Evolutionary conservation across 768 basidiomycete species (phyloP).

Genomic region (Neoboletus magnificus): DNA sequence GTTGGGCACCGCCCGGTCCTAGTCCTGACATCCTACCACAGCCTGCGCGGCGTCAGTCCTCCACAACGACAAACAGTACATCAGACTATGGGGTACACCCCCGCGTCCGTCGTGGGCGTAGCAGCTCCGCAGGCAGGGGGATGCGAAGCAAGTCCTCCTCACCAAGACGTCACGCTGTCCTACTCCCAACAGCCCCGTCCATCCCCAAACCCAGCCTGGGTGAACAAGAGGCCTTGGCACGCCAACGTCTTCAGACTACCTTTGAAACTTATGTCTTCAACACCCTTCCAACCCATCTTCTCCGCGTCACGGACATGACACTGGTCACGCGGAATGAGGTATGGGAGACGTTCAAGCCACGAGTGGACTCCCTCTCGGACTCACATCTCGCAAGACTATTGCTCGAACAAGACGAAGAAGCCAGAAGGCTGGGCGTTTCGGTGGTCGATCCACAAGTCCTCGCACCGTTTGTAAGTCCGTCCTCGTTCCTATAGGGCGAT

Average conservation of each 20-base stretch:
- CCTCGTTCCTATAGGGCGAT: neutral
- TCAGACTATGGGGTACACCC: constrained; percentile 17
- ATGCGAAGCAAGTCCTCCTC: constrained; percentile 19
- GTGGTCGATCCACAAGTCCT: constrained; percentile 20
- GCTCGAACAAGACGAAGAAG: constrained; percentile 25
- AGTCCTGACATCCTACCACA: constrained; percentile 14
- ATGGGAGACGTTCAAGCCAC: constrained; percentile 19
- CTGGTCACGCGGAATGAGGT: constrained; percentile 19
- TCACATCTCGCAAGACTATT: constrained; percentile 22
- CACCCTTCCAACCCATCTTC: constrained; percentile 23
- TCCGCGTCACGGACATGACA: constrained; percentile 22
- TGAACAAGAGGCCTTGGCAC: constrained; percentile 19
- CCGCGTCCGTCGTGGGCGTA: constrained; percentile 18
- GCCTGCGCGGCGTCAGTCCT: constrained; percentile 17
- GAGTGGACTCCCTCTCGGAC: constrained; percentile 19
- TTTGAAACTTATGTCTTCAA: constrained; percentile 27
- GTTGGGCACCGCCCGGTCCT: constrained; percentile 9
- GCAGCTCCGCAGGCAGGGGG: constrained; percentile 15
- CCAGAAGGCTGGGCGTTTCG: constrained; percentile 18
- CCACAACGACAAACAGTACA: constrained; percentile 13
- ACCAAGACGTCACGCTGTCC: constrained; percentile 17
- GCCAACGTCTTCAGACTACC: constrained; percentile 18
- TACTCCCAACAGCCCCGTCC: constrained; percentile 11
- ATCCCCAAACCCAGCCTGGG: constrained; percentile 21
- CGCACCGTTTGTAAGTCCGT: constrained; percentile 18